phyloP scores from a whole-genome alignment of 2,329 filamentous ascomycete genomes.

The Arachnomyces sp. region DNA sequence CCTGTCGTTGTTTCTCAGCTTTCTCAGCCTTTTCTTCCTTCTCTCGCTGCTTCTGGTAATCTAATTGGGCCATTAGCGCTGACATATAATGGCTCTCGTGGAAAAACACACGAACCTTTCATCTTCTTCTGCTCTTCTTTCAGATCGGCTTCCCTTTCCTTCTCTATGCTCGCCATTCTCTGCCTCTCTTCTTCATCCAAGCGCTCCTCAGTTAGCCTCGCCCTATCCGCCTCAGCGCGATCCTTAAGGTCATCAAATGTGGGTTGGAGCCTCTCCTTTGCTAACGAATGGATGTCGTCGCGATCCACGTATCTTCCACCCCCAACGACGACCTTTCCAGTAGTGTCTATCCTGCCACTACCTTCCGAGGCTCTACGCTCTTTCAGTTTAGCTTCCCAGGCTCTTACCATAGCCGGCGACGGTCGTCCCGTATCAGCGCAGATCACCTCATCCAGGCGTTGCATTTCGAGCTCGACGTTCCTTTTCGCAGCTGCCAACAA shows the following conservation, averaged over 20 bases:
- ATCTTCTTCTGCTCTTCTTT: constrained; percentile 11
- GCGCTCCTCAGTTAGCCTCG: constrained; percentile 51
- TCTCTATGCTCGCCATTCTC: constrained; percentile 41
- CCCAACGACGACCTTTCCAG: constrained; percentile 1
- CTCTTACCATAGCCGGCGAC: constrained; percentile 8
- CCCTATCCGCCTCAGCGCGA: constrained; percentile 60
- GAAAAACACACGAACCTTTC: too few relatives aligned
- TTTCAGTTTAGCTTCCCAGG: constrained; percentile 8
- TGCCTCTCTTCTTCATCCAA: constrained; percentile 55
- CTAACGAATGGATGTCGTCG: constrained; percentile 65
- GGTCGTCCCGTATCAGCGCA: constrained; percentile 62
- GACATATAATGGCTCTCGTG: too few relatives aligned
- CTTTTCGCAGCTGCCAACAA: constrained; percentile 67
- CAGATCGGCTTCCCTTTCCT: constrained; percentile 19
- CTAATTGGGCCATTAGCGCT: too few relatives aligned
- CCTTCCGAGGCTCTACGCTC: constrained; percentile 4
- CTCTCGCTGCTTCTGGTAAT: too few relatives aligned
- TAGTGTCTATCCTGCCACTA: constrained; percentile 2
- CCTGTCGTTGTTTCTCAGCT: too few relatives aligned
- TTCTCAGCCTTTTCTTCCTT: too few relatives aligned
- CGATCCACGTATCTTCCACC: constrained; percentile 50
- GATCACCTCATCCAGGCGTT: constrained; percentile 68
- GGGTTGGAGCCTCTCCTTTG: constrained; percentile 63
- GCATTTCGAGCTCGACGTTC: constrained; percentile 65
- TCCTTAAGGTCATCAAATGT: constrained; percentile 72